Percentiles rank a stretch among this genome's conserved stretches.
Conservation (phyloP, 306 rosid genomes). For the Acacia crassicarpa region DNA sequence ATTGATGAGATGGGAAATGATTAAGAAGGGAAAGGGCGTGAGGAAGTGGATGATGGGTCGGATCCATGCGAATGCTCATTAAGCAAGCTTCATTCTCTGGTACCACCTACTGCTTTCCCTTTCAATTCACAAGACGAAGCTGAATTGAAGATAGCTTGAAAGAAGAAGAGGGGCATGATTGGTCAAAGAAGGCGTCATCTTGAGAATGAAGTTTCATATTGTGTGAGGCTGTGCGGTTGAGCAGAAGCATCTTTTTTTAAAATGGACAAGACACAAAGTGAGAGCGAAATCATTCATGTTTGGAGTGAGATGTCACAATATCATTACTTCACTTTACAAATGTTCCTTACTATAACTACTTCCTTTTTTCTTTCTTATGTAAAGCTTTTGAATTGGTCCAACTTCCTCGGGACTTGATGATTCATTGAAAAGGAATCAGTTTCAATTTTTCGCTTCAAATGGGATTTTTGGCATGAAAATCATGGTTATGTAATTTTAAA, state of each 20-base stretch:
- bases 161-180: constrained; percentile 19
- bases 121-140: not conserved
- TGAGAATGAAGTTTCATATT: constrained; percentile 27
- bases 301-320: not conserved
- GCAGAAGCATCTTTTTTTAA: not conserved
- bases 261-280: not conserved
- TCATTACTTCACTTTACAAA: not conserved
- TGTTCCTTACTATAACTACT: not conserved
- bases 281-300: constrained; percentile 27
- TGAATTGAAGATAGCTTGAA: not conserved
- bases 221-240: constrained; percentile 15
- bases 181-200: constrained; percentile 32
- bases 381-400: not conserved
- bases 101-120: not conserved
- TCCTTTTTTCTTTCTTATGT: not conserved
- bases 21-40: not conserved
- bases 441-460: not conserved
- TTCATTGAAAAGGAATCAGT: not conserved
- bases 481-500: not conserved
- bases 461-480: not conserved
- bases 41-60: not conserved
- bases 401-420: not conserved
- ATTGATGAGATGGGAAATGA: not conserved
- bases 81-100: not conserved
- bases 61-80: not conserved